phyloP scores from a whole-genome alignment of 306 rosid genomes.

The Prunus mume region DNA sequence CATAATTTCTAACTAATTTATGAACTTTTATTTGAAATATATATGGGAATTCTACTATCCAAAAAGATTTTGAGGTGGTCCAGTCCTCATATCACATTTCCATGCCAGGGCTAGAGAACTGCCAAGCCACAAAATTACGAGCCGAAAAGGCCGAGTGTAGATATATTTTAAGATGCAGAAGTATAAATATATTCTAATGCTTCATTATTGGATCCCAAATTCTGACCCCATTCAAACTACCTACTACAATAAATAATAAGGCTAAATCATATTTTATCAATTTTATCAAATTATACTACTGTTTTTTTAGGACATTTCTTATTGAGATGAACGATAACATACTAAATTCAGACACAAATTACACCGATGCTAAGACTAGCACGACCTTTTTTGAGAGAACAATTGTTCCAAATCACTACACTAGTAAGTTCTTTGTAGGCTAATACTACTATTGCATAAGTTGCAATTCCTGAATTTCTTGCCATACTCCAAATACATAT shows the following conservation, averaged over 20 bases:
- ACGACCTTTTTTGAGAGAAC: accelerated
- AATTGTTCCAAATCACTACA: too few relatives aligned
- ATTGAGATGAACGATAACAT: accelerated
- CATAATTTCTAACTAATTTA: too few relatives aligned
- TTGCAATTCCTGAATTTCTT: too few relatives aligned
- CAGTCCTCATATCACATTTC: not conserved
- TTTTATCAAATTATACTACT: not conserved
- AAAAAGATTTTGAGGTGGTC: not conserved
- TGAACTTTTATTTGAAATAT: too few relatives aligned
- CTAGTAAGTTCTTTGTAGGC: not conserved
- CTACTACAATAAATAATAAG: not conserved
- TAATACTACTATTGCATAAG: too few relatives aligned
- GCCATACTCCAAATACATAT: too few relatives aligned
- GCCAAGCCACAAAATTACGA: not conserved
- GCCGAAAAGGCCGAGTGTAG: not conserved
- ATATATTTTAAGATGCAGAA: not conserved
- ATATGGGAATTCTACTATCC: too few relatives aligned
- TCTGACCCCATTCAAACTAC: not conserved
- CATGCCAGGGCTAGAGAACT: not conserved
- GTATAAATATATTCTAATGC: too few relatives aligned
- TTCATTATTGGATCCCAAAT: too few relatives aligned
- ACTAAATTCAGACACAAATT: accelerated
- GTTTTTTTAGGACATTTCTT: accelerated
- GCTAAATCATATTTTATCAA: too few relatives aligned
- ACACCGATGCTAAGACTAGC: accelerated